Evolutionary conservation across 768 basidiomycete species (phyloP), one percentile per base, ranked within the genome.

Genomic region (Boletus rufocinnamomeus): DNA sequence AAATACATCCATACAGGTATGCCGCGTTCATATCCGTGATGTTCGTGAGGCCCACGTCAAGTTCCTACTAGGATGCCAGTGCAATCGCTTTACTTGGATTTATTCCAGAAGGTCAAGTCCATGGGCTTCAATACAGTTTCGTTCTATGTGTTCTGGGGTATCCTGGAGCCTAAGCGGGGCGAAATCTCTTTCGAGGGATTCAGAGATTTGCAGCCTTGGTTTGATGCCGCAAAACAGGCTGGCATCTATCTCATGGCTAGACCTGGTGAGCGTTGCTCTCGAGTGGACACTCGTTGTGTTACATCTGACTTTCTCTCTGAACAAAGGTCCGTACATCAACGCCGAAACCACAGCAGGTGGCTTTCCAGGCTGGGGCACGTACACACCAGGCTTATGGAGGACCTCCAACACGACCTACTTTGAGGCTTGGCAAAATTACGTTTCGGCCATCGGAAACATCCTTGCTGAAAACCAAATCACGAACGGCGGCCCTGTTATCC

Each of bases 41-140:
- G 7, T 53, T 43, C 14, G 46, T 17, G 7, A 44, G 6, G 25
- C 30, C 59, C 25, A 52, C 44, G 19, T 27, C 25, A 11, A 23
- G 37, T 25, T 28, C 32, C 17, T 35, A 70, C 17, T 35, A 70
- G 69, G 46, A 64, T 70, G 47, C 82, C 82, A 3, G 73, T 78
- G 51, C 75, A 76, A 21, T 66, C 65, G 0, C 63, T 69, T 46
- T 13, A 69, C 50, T 71, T 74, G 16, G 87, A 87, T 63, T 71
- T 88, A 52, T 80, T 87, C 77, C 68, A 87, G 62, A 88, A 87
- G 63, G 70, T 85, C 54, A 85, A 82, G 61, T 79, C 85, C 32
- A 61, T 65, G 65, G 67, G 67, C 19, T 67, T 69, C 14, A 69
- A 69, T 37, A 58, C 27, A 6, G 80, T 87, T 44, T 84, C 82